Conservation (phyloP, 768 basidiomycete genomes). For the Tephrocybe sp. region DNA sequence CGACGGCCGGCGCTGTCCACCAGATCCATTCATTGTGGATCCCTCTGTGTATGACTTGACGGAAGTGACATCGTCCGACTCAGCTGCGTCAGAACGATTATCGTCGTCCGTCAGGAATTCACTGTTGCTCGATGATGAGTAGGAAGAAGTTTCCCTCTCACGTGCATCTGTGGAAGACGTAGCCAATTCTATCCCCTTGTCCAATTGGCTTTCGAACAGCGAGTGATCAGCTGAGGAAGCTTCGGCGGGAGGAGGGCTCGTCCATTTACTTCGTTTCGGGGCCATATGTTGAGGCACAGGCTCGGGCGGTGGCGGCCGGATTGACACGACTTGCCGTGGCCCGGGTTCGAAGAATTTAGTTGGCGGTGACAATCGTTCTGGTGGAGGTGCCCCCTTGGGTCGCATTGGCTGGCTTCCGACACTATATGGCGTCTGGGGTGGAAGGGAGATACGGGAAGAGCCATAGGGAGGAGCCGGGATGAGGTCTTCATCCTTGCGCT, state of each 20-base stretch:
- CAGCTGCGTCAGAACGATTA: slow-evolving; percentile 51
- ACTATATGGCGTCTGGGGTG: slow-evolving; percentile 71
- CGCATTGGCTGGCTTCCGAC: slow-evolving; percentile 62
- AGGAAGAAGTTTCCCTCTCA: slow-evolving; percentile 43
- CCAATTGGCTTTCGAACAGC: slow-evolving; percentile 67
- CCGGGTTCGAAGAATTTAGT: slow-evolving; percentile 46
- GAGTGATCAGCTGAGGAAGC: slow-evolving; percentile 65
- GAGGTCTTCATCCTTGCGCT: slow-evolving; percentile 70
- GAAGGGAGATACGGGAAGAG: slow-evolving; percentile 44
- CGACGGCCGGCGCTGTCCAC: slow-evolving; percentile 43
- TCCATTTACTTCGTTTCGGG: slow-evolving; percentile 78
- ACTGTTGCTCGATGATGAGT: slow-evolving; percentile 61
- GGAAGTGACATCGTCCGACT: slow-evolving; percentile 70
- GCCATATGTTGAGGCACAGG: slow-evolving; percentile 89
- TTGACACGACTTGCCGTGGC: slow-evolving; percentile 29
- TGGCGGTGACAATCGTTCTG: slow-evolving; percentile 56
- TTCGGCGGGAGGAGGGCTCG: slow-evolving; percentile 78
- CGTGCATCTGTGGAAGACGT: slow-evolving; percentile 61
- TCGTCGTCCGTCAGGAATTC: slow-evolving; percentile 71
- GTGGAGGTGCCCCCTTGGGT: slow-evolving; percentile 36
- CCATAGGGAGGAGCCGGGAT: slow-evolving; percentile 46
- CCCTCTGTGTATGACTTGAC: slow-evolving; percentile 64
- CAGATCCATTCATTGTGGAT: slow-evolving; percentile 24
- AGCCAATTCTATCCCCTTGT: slow-evolving; percentile 62
- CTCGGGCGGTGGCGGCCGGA: slow-evolving; percentile 57